phyloP scores from a whole-genome alignment of 768 basidiomycete species.

The Guyanaporus albipodus region DNA sequence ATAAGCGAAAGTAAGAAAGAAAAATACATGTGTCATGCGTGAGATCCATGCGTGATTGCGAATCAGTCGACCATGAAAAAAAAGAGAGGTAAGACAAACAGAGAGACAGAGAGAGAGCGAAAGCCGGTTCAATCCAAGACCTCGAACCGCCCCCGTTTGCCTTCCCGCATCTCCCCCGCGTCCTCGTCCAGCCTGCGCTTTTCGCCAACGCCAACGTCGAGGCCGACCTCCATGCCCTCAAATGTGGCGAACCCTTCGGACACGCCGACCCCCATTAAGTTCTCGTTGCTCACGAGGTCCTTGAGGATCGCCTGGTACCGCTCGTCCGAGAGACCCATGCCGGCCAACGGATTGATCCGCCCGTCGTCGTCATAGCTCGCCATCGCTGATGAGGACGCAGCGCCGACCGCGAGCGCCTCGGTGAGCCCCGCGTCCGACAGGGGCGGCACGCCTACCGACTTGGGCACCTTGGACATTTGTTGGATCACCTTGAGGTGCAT shows the following conservation, averaged over 20 bases:
- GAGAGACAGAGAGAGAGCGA: no score
- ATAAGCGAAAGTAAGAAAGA: no score
- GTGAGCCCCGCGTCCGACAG: constrained; percentile 51
- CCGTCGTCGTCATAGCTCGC: constrained; percentile 37
- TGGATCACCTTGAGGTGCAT: constrained; percentile 85
- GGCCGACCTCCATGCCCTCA: constrained; percentile 12
- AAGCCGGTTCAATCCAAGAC: constrained; percentile 49
- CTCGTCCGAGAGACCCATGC: constrained; percentile 85
- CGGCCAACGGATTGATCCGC: constrained; percentile 77
- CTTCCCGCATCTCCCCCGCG: constrained; percentile 38
- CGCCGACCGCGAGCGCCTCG: constrained; percentile 48
- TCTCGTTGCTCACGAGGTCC: constrained; percentile 65
- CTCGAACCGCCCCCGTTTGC: constrained; percentile 60
- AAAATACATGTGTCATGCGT: no score
- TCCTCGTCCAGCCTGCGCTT: constrained; percentile 38
- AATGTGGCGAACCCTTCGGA: constrained; percentile 22
- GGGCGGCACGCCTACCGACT: constrained; percentile 60
- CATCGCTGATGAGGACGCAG: constrained; percentile 28
- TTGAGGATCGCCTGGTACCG: constrained; percentile 80
- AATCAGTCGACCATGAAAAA: background rate
- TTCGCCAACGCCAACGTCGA: constrained; percentile 25
- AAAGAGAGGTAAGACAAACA: no score
- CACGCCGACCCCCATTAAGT: constrained; percentile 43
- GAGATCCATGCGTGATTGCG: background rate
- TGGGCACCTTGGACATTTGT: constrained; percentile 61